A percentile compares a stretch with the other conserved stretches of the same genome.
These are phyloP conservation scores for Gossypium laxum DNA, from an alignment of 441 rosid genomes.

Conservation along the genomic window DNA sequence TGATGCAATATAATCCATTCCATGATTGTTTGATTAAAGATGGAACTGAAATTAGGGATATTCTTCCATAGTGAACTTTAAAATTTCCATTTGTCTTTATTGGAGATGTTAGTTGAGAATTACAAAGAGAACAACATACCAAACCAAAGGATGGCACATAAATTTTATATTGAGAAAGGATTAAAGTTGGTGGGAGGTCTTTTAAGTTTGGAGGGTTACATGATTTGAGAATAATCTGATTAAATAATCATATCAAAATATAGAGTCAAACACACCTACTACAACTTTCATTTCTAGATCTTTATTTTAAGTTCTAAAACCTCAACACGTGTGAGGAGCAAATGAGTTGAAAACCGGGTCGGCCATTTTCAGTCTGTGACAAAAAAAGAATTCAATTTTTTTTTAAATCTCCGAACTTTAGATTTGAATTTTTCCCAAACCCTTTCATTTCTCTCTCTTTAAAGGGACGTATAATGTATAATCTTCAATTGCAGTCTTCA, in stretches of 20 bases:
- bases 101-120: background rate
- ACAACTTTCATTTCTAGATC: background rate
- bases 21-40: background rate
- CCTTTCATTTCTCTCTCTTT: no score
- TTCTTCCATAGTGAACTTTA: background rate
- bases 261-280: background rate
- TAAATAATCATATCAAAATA: background rate
- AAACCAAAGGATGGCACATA: background rate
- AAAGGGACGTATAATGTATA: no score
- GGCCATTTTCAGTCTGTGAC: no score
- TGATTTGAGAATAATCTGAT: background rate
- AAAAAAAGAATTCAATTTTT: no score
- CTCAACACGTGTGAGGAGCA: constrained; percentile 16
- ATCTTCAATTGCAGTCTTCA: no score
- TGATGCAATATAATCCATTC: background rate
- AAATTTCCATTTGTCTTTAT: background rate
- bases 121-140: background rate
- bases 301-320: background rate
- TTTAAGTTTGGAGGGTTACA: background rate
- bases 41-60: background rate
- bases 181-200: background rate
- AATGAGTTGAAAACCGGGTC: background rate
- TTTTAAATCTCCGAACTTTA: no score
- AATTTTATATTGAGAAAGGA: background rate
- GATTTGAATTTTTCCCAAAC: no score